Conservation (phyloP, 23 red algal genomes). For the Gracilariopsis chorda region DNA sequence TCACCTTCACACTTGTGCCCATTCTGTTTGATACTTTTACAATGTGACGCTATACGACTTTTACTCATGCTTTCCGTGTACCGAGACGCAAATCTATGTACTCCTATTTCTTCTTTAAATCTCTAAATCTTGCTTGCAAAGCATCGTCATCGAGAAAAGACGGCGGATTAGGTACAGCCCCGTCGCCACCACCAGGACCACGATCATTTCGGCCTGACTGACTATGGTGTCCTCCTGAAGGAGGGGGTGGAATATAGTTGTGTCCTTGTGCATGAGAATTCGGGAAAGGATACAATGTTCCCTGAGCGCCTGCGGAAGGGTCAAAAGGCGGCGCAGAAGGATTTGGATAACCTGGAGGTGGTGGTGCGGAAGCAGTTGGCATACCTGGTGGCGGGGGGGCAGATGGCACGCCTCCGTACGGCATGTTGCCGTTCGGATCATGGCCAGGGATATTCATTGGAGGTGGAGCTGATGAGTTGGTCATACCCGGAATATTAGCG, state of each 20-base stretch:
- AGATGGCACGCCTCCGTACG: neutral
- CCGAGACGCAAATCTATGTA: neutral
- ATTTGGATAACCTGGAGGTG: too few relatives aligned
- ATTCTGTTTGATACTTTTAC: neutral
- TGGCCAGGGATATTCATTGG: conserved; percentile 39
- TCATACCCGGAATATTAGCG: conserved; percentile 7
- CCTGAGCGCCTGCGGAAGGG: conserved; percentile 1
- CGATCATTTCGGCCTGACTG: neutral
- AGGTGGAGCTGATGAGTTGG: neutral
- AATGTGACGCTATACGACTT: neutral
- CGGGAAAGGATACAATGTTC: conserved; percentile 19
- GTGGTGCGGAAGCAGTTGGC: neutral
- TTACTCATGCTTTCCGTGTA: neutral
- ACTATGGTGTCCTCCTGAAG: neutral
- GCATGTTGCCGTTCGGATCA: neutral
- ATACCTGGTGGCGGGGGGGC: neutral
- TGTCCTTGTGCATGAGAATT: neutral
- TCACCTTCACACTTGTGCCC: neutral
- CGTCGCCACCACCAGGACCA: neutral
- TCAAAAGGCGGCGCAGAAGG: conserved; percentile 32
- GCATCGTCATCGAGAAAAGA: conserved; percentile 36
- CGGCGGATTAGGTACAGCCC: neutral
- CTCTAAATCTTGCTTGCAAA: conserved; percentile 28
- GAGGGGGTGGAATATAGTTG: neutral
- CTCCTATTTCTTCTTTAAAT: conserved; percentile 7